phyloP scores from a whole-genome alignment of 169 alveolate genomes.

The Cryptosporidium sp. region DNA sequence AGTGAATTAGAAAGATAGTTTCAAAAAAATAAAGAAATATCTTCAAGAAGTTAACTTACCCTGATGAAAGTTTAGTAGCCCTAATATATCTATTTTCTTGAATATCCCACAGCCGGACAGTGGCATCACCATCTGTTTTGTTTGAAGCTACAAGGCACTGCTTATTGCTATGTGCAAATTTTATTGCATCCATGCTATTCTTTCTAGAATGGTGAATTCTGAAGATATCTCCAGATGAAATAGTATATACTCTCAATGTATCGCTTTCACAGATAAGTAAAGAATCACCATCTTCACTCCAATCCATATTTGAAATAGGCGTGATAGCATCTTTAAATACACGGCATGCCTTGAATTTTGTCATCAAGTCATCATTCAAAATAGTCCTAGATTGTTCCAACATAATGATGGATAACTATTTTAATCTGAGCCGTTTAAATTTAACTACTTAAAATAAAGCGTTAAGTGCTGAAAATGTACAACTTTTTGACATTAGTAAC shows the following conservation, averaged over 20 bases:
- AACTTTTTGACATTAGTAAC: background rate
- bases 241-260: slow-evolving; percentile 63
- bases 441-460: background rate
- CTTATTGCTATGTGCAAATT: slow-evolving; percentile 67
- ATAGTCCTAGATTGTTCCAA: background rate
- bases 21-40: background rate
- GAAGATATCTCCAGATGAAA: slow-evolving; percentile 62
- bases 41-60: slow-evolving; percentile 17
- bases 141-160: slow-evolving; percentile 68
- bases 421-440: background rate
- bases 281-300: slow-evolving; percentile 76
- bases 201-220: slow-evolving; percentile 63
- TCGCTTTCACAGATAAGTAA: slow-evolving; percentile 65
- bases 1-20: background rate
- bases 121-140: slow-evolving; percentile 48
- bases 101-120: slow-evolving; percentile 56
- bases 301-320: slow-evolving; percentile 63
- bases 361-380: slow-evolving; percentile 39
- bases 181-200: slow-evolving; percentile 64
- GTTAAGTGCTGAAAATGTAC: background rate
- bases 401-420: background rate
- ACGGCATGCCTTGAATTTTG: slow-evolving; percentile 55
- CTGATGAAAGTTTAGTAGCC: slow-evolving; percentile 52
- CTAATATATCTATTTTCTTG: slow-evolving; percentile 61
- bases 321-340: slow-evolving; percentile 67